Percentiles rank a stretch among this genome's conserved stretches.
Evolutionary conservation across 352 stramenopile species (phyloP).

Genomic region (Globisporangium radiosum): DNA sequence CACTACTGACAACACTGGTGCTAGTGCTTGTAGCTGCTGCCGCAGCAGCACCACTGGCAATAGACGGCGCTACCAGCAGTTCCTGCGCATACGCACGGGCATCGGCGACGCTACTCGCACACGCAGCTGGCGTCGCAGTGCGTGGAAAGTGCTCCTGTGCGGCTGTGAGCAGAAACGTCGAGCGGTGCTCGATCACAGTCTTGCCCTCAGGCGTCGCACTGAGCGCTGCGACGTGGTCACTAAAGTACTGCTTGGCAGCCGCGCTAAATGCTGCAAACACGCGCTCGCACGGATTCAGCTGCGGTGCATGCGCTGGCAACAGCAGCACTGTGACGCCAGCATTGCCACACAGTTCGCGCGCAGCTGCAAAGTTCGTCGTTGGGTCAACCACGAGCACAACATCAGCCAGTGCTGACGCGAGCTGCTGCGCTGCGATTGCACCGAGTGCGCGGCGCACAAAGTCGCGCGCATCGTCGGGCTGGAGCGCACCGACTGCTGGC

Average conservation of each 20-base stretch:
- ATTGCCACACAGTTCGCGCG: constrained; percentile 4
- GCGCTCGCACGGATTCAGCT: constrained; percentile 10
- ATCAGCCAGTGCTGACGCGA: background rate
- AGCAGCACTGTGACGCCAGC: constrained; percentile 7
- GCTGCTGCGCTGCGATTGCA: background rate
- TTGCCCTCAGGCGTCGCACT: constrained; percentile 3
- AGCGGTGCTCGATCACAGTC: constrained; percentile 14
- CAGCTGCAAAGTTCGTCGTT: constrained; percentile 1
- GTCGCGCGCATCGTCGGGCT: constrained; percentile 3
- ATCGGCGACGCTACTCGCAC: constrained; percentile 9
- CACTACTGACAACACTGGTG: background rate
- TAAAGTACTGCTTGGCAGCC: constrained; percentile 9
- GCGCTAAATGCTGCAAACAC: constrained; percentile 7
- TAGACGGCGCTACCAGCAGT: background rate
- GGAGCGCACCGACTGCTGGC: constrained; percentile 3
- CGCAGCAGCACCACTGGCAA: background rate
- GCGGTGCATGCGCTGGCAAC: constrained; percentile 1
- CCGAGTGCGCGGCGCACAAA: constrained; percentile 12
- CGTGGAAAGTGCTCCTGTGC: constrained; percentile 8
- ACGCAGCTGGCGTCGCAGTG: constrained; percentile 2
- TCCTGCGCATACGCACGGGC: background rate
- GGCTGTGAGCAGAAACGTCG: constrained; percentile 10
- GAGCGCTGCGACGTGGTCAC: constrained; percentile 2
- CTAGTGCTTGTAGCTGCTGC: background rate
- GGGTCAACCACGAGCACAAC: constrained; percentile 13